phyloP scores from a whole-genome alignment of 2,329 filamentous ascomycete genomes.

The Colletotrichum theobromicola region DNA sequence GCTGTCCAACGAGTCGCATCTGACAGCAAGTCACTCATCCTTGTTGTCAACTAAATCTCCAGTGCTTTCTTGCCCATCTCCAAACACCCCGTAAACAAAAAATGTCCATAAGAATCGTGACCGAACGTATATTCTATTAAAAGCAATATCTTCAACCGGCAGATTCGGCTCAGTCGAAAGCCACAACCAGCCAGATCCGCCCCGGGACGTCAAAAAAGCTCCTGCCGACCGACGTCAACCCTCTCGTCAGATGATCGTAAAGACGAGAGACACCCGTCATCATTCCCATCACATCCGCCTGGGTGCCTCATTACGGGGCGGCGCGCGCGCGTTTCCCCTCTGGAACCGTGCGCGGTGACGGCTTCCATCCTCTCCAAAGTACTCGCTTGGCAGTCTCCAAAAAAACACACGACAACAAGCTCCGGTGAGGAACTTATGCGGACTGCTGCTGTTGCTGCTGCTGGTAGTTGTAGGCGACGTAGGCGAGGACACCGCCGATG shows the following conservation, averaged over 20 bases:
- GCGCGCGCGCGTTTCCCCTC: neutral
- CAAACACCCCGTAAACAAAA: neutral
- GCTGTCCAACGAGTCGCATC: neutral
- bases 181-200: neutral
- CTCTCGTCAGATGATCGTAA: neutral
- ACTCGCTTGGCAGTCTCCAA: neutral
- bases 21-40: neutral
- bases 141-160: conserved; percentile 11
- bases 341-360: neutral
- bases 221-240: neutral
- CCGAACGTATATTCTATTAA: conserved; percentile 17
- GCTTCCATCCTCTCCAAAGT: neutral
- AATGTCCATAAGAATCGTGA: neutral
- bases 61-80: neutral
- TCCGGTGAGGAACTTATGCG: conserved; percentile 4
- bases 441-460: conserved; percentile 58
- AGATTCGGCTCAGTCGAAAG: neutral
- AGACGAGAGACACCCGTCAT: neutral
- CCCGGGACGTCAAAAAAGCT: neutral
- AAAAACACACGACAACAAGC: neutral
- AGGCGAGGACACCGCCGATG: conserved; percentile 77
- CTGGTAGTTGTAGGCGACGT: conserved; percentile 85
- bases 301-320: neutral
- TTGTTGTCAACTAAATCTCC: neutral
- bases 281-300: neutral